Evolutionary conservation across 177 flowering plant genomes (phyloP).

Genomic region (Vitis hybrid): DNA sequence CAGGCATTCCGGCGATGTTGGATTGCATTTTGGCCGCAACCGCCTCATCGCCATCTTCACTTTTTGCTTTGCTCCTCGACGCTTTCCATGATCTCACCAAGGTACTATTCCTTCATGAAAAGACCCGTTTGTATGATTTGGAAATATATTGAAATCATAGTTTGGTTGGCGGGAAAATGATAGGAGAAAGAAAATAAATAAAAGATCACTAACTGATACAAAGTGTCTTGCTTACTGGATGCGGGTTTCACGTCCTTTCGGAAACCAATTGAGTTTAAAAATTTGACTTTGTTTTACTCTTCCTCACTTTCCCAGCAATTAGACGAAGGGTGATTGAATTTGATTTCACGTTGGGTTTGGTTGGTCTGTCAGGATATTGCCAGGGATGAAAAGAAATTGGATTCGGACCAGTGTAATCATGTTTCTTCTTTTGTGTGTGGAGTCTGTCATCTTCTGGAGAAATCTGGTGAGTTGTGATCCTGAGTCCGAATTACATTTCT

Average conservation of each 20-base stretch:
- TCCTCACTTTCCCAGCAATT: neutral
- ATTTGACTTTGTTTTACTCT: neutral
- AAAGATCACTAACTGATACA: too few relatives aligned
- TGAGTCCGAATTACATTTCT: neutral
- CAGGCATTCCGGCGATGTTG: conserved; percentile 66
- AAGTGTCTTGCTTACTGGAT: too few relatives aligned
- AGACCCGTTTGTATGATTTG: neutral
- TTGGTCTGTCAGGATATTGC: conserved; percentile 36
- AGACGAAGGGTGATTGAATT: neutral
- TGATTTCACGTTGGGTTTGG: neutral
- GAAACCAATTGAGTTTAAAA: too few relatives aligned
- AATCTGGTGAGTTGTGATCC: conserved; percentile 48
- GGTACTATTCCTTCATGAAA: conserved; percentile 29
- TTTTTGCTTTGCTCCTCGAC: conserved; percentile 60
- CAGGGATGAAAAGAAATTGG: conserved; percentile 29
- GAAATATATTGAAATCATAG: neutral
- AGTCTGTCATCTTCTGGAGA: conserved; percentile 70
- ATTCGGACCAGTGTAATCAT: conserved; percentile 24
- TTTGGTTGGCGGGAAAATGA: neutral
- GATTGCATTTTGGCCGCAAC: conserved; percentile 74
- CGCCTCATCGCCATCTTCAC: conserved; percentile 43
- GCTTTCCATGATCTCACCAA: conserved; percentile 31
- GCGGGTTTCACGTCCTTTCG: too few relatives aligned
- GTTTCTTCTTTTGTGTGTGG: conserved; percentile 51
- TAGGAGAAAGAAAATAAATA: too few relatives aligned